Base-by-base conservation (phyloP, 1,139 yeast genomes). In the Candida tropicalis region DNA sequence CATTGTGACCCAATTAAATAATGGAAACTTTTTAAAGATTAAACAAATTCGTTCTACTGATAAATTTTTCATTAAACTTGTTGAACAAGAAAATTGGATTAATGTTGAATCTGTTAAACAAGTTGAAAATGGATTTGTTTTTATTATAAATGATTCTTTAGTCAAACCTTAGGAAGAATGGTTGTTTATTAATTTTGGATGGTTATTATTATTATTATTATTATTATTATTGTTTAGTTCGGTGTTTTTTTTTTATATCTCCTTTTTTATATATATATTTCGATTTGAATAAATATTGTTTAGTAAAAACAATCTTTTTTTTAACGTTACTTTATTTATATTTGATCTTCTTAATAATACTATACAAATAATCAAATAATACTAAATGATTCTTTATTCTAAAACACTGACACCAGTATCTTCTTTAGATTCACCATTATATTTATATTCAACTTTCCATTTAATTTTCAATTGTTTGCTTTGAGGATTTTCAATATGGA, bases 391-490 rank as follows among this genome's bases (percentile, higher is more conserved):
- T 23, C n/a, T n/a, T 38, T 44, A 42, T 51, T 51, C 49, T 47
- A 70, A 62, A 16, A 62, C 62, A 42, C 65, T 62, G 16, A 84
- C 81, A 12, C 88, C 87, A 12, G 81, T 73, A 50, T 81, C 87
- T 55, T 78, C 84, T 28, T 63, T 63, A 10, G 63, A 60, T 12
- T 63, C 58, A 11, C 81, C 82, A 42, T 75, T 77, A 6, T 75
- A 57, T 12, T 57, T 57, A 58, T 82, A 90, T 47, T 79, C 79
- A 24, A 81, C 77, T 61, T 86, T 88, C 95, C 95, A 91, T 61
- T 90, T 86, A 46, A 91, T 72, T 65, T 88, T 90, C 53, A 88
- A 72, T 17, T 76, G 63, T 51, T 70, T 70, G 40, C 62, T 60
- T 2, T 59, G 53, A 3, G 81, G 75, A 54, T 82, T 79, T 40